Percentiles rank a stretch among this genome's conserved stretches.
Conservation (phyloP, 768 basidiomycete species). For the Terana coerulea region DNA sequence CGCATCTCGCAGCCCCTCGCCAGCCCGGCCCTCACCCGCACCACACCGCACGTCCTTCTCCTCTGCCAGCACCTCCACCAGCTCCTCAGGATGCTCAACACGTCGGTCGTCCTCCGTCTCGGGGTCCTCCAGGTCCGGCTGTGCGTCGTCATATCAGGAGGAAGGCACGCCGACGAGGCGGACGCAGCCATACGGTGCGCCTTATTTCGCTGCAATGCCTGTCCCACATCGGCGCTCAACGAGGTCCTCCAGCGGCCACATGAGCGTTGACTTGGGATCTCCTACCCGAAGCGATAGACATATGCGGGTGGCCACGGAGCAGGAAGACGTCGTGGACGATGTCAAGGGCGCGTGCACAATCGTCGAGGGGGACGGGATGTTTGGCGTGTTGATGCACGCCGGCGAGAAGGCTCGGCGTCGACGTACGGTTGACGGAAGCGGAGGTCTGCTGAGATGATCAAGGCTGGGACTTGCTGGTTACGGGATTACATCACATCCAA, state of each 20-base stretch:
- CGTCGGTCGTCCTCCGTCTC: not conserved
- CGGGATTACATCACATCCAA: not conserved
- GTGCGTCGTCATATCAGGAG: not conserved
- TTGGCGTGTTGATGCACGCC: not conserved
- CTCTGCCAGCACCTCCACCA: not conserved
- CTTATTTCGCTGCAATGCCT: conserved; percentile 21
- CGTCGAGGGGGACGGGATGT: not conserved
- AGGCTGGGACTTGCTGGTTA: not conserved
- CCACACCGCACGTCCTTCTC: conserved; percentile 4
- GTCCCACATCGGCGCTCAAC: not conserved
- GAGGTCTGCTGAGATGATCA: not conserved
- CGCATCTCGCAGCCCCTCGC: conserved; percentile 4
- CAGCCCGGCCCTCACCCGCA: not conserved
- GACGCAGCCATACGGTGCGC: conserved; percentile 24
- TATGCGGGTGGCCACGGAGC: not conserved
- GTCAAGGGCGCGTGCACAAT: not conserved
- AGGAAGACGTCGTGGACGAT: not conserved
- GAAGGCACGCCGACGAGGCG: conserved; percentile 12
- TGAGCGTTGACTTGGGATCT: not conserved
- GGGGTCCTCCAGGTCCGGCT: not conserved
- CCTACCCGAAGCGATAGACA: not conserved
- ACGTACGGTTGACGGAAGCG: not conserved
- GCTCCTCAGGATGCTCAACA: too few relatives aligned
- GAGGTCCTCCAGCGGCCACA: not conserved
- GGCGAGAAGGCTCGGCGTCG: not conserved